Base-by-base conservation (phyloP, 108 stramenopile species). In the Fistulifera solaris region DNA sequence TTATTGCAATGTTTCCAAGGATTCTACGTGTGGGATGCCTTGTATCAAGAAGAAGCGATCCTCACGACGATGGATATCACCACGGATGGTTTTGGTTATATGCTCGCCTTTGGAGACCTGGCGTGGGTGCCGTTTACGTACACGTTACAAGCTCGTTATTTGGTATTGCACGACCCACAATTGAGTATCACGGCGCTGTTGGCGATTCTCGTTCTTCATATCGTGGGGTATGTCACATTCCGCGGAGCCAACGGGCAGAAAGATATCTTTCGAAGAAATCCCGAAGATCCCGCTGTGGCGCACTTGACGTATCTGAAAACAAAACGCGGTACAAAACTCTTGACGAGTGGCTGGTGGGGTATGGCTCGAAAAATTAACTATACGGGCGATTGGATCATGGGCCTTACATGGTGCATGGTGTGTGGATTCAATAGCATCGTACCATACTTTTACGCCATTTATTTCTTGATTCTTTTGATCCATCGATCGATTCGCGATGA, bases 61-160 rank as follows among this genome's bases (percentile, higher is more conserved):
- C 67, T 99, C 12, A 96, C 96, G 27, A 99, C 96, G 42, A 98
- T 99, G 98, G 98, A 99, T 68, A 96, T 99, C 61, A 99, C 96
- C 27, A 98, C 95, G 25, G 98, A 99, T 73, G 98, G 98, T 27
- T 98, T 99, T 75, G 98, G 98, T 16, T 96, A 83, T 72, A 99
- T 99, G 98, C 83, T 99, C 21, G 70, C 66, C 15, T 98, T 97
- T 73, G 98, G 98, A 15, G 98, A 99, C 65, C 73, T 99, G 41
- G 89, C 91, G n/a, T 99, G 98, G 98, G 95, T 99, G 3, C 98
- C 98, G 0, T 97, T 98, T 64, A 93, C 93, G 4, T 99, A 98
- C 74, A 74, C 73, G 45, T 52, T 97, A 14, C 96, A 96, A 51
- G 91, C 92, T 48, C 65, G 92, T 7, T 97, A 90, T 69, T 71